Base-by-base conservation (phyloP, 2,329 filamentous ascomycete species). In the Aspergillus phoenicis region DNA sequence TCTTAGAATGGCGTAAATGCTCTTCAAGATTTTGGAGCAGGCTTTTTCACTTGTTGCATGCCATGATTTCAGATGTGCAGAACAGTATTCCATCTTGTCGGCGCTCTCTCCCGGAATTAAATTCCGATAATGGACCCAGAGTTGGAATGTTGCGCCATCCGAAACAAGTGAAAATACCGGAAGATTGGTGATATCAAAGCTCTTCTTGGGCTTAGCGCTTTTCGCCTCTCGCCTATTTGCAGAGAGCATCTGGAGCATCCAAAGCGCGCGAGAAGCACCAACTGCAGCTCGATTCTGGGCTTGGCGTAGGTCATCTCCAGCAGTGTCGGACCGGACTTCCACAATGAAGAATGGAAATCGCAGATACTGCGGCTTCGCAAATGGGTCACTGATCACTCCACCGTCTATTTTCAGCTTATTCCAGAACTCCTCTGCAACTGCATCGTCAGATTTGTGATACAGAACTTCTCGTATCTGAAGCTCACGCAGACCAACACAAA, bases 311-410 rank as follows among this genome's bases (percentile, higher is more conserved):
- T 48, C 62, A 2, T 52, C 52, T 5, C 48, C 52, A 0, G 52
- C 52, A 15, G 52, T 52, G 28, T 47, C 62, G 5, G 59, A 48
- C 28, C 56, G 57, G 24, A 33, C 24, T 38, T 64, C 59, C 13
- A 59, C 43, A 6, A 62, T 45, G 7, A 64, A 28, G 30, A 64
- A 64, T 0, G 52, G 62, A 11, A 64, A 64, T 2, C 56, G 39
- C 17, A 63, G 20, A 8, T 13, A 11, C 2, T 51, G 45, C 4
- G 38, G 11, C 6, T 28, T 53, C 4, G 51, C 11, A 13, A 49
- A 26, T 3, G 61, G 59, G 11, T 61, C 41, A 47, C 52, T 57
- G 13, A 61, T 59, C 5, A 63, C 36, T 13, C 11, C 10, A 20
- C 5, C 17, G 5, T 45, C 4, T 5, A 13, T 20, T 24, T 45